A percentile compares a stretch with the other conserved stretches of the same genome.
These are phyloP conservation scores for Aspergillus hiratsukae DNA, from an alignment of 2,329 filamentous ascomycete species.

Conservation along the genomic window DNA sequence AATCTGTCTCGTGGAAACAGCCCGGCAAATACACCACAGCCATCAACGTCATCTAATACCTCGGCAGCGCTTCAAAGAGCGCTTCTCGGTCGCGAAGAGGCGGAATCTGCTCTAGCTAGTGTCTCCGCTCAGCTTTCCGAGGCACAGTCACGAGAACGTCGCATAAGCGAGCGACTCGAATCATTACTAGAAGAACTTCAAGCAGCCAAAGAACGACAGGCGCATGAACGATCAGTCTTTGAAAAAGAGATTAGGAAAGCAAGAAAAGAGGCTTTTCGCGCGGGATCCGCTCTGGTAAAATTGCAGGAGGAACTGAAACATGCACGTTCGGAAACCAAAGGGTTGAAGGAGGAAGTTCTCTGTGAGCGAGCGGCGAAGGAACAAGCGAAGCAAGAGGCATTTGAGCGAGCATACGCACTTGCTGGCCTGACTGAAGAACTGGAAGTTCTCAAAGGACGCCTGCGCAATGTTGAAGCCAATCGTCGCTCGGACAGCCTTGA, in stretches of 20 bases:
- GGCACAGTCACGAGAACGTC: slow-evolving; percentile 40
- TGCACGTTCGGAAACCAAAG: slow-evolving; percentile 41
- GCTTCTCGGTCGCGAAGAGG: slow-evolving; percentile 44
- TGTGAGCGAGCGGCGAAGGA: slow-evolving; percentile 46
- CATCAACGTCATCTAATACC: slow-evolving; percentile 28
- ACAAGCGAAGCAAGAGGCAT: slow-evolving; percentile 44
- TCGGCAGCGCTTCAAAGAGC: slow-evolving; percentile 43
- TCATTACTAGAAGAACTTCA: slow-evolving; percentile 50
- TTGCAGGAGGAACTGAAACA: slow-evolving; percentile 49
- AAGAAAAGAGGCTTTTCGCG: slow-evolving; percentile 56
- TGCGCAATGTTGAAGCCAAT: slow-evolving; percentile 37
- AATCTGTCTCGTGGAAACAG: slow-evolving; percentile 36
- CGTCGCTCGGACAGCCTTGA: slow-evolving; percentile 31
- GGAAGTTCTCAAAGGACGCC: slow-evolving; percentile 39
- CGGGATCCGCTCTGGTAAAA: slow-evolving; percentile 51
- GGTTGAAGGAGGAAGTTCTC: slow-evolving; percentile 51
- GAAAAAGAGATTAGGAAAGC: slow-evolving; percentile 55
- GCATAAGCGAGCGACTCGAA: slow-evolving; percentile 43
- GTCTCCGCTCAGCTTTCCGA: slow-evolving; percentile 37
- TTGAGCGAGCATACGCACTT: slow-evolving; percentile 44
- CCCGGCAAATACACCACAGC: slow-evolving; percentile 21
- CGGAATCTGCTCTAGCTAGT: slow-evolving; percentile 35
- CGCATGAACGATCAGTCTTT: slow-evolving; percentile 46
- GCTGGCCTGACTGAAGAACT: slow-evolving; percentile 44
- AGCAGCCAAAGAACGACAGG: slow-evolving; percentile 47